Evolutionary conservation across 2,329 filamentous ascomycete species (phyloP), one percentile per base, ranked within the genome.

Genomic region (Xylariaceae sp.): DNA sequence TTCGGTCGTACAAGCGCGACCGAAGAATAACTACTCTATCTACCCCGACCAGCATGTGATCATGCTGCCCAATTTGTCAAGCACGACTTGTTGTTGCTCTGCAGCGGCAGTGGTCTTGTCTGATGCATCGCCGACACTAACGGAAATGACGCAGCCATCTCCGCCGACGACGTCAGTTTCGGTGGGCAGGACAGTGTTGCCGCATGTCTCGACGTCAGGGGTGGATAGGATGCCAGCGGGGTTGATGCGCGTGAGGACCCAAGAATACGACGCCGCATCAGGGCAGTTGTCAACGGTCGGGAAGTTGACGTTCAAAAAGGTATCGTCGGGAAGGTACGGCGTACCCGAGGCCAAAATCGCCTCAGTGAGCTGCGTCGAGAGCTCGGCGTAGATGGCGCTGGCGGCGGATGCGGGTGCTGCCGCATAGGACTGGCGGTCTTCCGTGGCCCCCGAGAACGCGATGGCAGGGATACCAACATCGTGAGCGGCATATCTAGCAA

Each of bases 231-330:
- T 65, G 2, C 81, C 71, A 27, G 22, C 22, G 32, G 72, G 66
- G 62, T 82, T 78, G 61, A 89, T 81, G 15, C 85, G 74, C 42
- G 73, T 82, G 31, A 88, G 68, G 5, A 88, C 78, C 65, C 80
- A 89, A 58, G 76, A 75, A 72, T 86, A 86, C 47, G 83, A 68
- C 30, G 68, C 68, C 0, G 75, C 64, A 18, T 70, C 68, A 11
- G 69, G 73, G 68, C 85, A 88, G 45, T 66, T 63, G 0, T 63
- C 71, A 6, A 68, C 66, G 2, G 80, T 76, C 5, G 81, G 81
- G 59, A 86, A 86, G 68, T 89, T 89, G 58, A 89, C 83, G 57
- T 88, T 89, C 31, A 89, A 74, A 64, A 76, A 87, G 2, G 80
- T 73, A 41, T 76, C 73, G 0, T 70, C 59, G 0, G 85, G 84